Conservation (phyloP, 495 filamentous ascomycete genomes). For the Chaetomidium leptoderma region DNA sequence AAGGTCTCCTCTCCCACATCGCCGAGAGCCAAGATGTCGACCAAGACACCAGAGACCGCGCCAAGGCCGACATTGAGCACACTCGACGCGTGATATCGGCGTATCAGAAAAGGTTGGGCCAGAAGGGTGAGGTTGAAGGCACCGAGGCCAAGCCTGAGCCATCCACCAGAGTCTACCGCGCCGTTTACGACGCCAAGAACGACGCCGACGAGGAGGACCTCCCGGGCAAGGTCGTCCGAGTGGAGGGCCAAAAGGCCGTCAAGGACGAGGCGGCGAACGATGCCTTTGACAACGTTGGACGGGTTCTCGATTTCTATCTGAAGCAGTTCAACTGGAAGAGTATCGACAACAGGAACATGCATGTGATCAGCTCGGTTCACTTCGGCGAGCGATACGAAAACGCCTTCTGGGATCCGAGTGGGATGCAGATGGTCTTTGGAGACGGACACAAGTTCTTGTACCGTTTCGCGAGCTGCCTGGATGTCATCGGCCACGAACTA, state of each 20-base stretch:
- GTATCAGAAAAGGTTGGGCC: not conserved
- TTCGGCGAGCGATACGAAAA: constrained; percentile 43
- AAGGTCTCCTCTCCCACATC: constrained; percentile 37
- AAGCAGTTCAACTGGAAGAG: constrained; percentile 43
- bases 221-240: constrained; percentile 35
- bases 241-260: constrained; percentile 36
- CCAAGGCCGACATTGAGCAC: constrained; percentile 35
- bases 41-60: constrained; percentile 32
- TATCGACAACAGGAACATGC: constrained; percentile 42
- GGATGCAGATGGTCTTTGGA: constrained; percentile 44
- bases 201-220: constrained; percentile 32
- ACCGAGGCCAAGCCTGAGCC: constrained; percentile 9
- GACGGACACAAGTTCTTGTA: constrained; percentile 43
- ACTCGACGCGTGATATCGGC: constrained; percentile 21
- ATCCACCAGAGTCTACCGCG: constrained; percentile 29
- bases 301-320: constrained; percentile 42
- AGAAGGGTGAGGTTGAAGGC: constrained; percentile 14
- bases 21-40: constrained; percentile 34
- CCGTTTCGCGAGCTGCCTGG: constrained; percentile 41
- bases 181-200: constrained; percentile 37
- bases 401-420: constrained; percentile 36
- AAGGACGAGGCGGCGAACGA: constrained; percentile 36
- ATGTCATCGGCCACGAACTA: constrained; percentile 52
- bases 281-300: constrained; percentile 40
- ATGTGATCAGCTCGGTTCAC: constrained; percentile 43